Evolutionary conservation across 2,329 filamentous ascomycete species (phyloP), one percentile per base, ranked within the genome.

Genomic region (Botrytis deweyae): DNA sequence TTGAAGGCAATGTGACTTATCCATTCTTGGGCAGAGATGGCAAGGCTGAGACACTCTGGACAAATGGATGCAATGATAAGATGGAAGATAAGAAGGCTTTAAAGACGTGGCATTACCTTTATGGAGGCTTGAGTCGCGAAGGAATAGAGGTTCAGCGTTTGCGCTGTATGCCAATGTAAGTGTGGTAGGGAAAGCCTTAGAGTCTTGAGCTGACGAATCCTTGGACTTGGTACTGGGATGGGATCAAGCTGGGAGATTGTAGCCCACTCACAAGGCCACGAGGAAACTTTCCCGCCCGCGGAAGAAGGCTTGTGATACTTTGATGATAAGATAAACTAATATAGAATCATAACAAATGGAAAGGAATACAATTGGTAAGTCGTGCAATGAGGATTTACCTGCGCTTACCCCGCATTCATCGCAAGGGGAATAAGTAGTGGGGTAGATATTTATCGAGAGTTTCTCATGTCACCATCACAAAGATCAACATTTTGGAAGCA

Each of bases 71-170:
- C 33, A 36, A 36, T 55, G 46, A 55, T 40, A 67, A 38, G 49
- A 58, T 25, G 49, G n/a, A 20, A 38, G 25, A n/a, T 42, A 29
- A 58, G 14, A 38, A 58, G n/a, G 66, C 36, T 68, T 42, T 33
- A 5, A 58, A 58, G 66, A 68, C 66, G 66, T 68, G 66, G 66
- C 66, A 68, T 18, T 49, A 33, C 10, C 40, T 68, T n/a, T 58
- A 10, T 58, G 66, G 66, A 68, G 9, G 49, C 16, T 29, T 25
- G 9, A 68, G 1, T 58, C 36, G 40, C 16, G 49, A 58, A 25
- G 25, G 36, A 9, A 29, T 12, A 2, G 20, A 25, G 20, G 1
- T n/a, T 67, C 20, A 33, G 40, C 22, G 38, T 44, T 44, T 25
- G 38, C 36, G 46, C 44, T n/a, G 64, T 52, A 33, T 52, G 33